phyloP scores from a whole-genome alignment of 2,329 filamentous ascomycete species.

The Alternaria dauci region DNA sequence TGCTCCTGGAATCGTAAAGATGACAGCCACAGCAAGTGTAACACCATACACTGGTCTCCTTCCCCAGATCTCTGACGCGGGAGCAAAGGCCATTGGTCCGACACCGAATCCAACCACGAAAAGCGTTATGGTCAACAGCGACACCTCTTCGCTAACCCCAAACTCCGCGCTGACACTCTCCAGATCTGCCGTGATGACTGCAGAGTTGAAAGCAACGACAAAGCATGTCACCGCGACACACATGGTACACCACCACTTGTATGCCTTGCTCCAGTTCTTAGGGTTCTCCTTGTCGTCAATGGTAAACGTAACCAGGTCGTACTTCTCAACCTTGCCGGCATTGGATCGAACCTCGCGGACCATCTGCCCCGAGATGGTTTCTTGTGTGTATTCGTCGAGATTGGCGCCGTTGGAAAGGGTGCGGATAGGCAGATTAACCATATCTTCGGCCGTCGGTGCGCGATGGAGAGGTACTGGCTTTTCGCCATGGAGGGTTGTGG shows the following conservation, averaged over 20 bases:
- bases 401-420: constrained; percentile 65
- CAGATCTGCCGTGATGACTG: constrained; percentile 81
- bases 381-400: constrained; percentile 71
- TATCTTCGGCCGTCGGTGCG: constrained; percentile 50
- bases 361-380: constrained; percentile 70
- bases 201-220: constrained; percentile 63
- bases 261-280: constrained; percentile 82
- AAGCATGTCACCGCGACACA: constrained; percentile 71
- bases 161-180: constrained; percentile 70
- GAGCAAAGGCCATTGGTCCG: constrained; percentile 81
- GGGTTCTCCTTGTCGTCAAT: constrained; percentile 78
- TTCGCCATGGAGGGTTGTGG: constrained; percentile 20
- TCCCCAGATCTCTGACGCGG: constrained; percentile 78
- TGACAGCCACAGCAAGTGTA: constrained; percentile 73
- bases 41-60: constrained; percentile 74
- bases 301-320: constrained; percentile 74
- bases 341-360: constrained; percentile 64
- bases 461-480: constrained; percentile 23
- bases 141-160: constrained; percentile 74
- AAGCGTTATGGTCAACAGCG: constrained; percentile 74
- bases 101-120: constrained; percentile 86
- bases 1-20: constrained; percentile 84
- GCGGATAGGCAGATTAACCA: constrained; percentile 70
- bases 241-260: constrained; percentile 84
- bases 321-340: constrained; percentile 58